Evolutionary conservation across 768 basidiomycete species (phyloP), one percentile per base, ranked within the genome.

Genomic region (Macrolepiota albuminosa): DNA sequence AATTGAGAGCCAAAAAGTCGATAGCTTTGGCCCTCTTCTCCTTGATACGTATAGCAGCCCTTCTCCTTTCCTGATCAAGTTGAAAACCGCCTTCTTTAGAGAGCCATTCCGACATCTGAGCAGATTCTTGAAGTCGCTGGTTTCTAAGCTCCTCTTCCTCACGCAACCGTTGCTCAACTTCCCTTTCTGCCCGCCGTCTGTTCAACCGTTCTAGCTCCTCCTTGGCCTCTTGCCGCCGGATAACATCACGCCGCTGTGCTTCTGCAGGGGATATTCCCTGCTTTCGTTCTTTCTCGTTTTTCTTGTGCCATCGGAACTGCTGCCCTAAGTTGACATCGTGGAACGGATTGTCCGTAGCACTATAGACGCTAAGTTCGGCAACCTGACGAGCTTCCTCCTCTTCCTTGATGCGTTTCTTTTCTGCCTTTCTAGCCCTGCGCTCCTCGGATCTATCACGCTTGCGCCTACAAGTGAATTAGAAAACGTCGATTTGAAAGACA

Each of bases 251-350:
- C 63, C 81, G 80, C 62, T 90, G 88, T 1, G 89, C 79, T 68
- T 99, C 97, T 0, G 86, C 87, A 1, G 86, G 68, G 0, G 87
- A 83, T 52, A 98, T 68, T 1, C 97, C 97, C 61, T 85, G 76
- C 75, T 96, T 98, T 67, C 85, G 83, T 71, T 99, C 97, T 77
- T 94, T 93, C 72, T 99, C 97, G 31, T 86, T 84, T 78, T 99
- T 99, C 81, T 99, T 99, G 76, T 95, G 92, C 97, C 97, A 99
- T 59, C 91, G 87, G 73, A 99, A 99, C 71, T 95, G 93, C 70
- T 98, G 93, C 24, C 88, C 89, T 36, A 98, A 87, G 72, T 98
- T 98, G 62, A 93, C 88, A 67, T 98, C 97, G 74, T 97, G 93
- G 78, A 98, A 99, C 0, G 97, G 97, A 69, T 98, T 99, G 79